Base-by-base conservation (phyloP, 148 eudicot genomes). In the Polygonum maritimum region DNA sequence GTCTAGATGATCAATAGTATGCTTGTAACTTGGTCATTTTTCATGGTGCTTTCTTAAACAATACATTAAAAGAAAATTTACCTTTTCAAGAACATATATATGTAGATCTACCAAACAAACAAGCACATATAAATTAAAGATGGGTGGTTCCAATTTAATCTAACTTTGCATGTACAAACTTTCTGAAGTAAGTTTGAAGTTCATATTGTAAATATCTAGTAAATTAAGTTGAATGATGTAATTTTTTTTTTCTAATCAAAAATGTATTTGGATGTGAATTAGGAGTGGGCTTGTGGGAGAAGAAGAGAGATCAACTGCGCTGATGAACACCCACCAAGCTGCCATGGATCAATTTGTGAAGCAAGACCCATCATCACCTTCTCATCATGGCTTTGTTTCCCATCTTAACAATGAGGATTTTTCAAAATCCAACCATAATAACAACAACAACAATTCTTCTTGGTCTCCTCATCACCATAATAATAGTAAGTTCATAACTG, bases 231-330 rank as follows among this genome's bases (percentile, higher is more conserved):
- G 19, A 13, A 26, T 72, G 75, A 72, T 60, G 7, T 6, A 41
- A 1, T 41, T 41, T 5, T 41, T 26, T 26, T 26, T 26, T 26
- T 26, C 31, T 26, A 26, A 26, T 26, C 31, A 26, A 26, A 26
- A 9, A 41, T 41, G 13, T 14, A 49, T 49, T 31, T 82, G 45
- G 16, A 26, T 73, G 8, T 78, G 55, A 52, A 26, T 26, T 26
- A 87, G 92, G 81, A 86, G 89, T 62, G 92, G 94, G 62, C 73
- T 78, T 38, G 83, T 82, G 78, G 84, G 82, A 44, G 93, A 86
- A 70, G 88, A 87, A 70, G 88, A 85, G 9, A 82, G 82, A 82
- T 49, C 67, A n/a, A 31, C 67, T 14, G 31, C 78, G 74, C 55
- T 51, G 58, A 52, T 52, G 21, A 52, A n/a, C 31, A 26, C 31